Base-by-base conservation (phyloP, 2,329 filamentous ascomycete genomes). In the Ceratocystis huliohia region DNA sequence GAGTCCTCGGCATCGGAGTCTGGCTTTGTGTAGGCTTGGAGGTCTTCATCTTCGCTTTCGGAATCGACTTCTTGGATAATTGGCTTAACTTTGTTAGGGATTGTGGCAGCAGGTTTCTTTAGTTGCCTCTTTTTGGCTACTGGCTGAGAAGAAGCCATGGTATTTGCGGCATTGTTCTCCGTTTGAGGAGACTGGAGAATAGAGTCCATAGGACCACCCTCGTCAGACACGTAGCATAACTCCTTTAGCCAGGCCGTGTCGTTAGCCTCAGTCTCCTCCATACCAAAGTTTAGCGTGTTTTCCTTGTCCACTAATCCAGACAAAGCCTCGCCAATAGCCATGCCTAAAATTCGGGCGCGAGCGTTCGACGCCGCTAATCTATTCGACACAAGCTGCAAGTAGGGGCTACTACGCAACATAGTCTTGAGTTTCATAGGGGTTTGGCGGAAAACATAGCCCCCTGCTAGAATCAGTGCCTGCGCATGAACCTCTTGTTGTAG, bases 1-100 rank as follows among this genome's bases (percentile, higher is more conserved):
- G 91, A 93, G 73, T 99, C 94, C 73, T 95, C 90, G 0, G 85
- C 82, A 70, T 99, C 94, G 1, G 89, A 91, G 72, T 91, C 89
- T 0, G 90, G 90, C 74, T 96, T 96, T 15, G 84, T 83, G 71
- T 96, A 96, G 0, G 89, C 83, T 1, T 84, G 78, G 1, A 97
- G 78, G 68, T 89, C 88, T 17, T 87, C 84, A 41, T 85, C 82
- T 59, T 86, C 84, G 7, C 80, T 80, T 1, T 82, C 81, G 8
- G 82, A 81, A 28, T 81, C 78, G 8, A 91, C 73, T 71, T 91
- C 88, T 74, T 91, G 82, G 17, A 88, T 84, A 20, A 87, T 78
- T 22, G 84, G 67, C 75, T 72, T 76, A 69, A 72, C 74, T 41
- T 70, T 75, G 69, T 71, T 73, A 61, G 67, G 69, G 70, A 70